Conservation (phyloP, 495 filamentous ascomycete genomes). For the Glonium stellatum region DNA sequence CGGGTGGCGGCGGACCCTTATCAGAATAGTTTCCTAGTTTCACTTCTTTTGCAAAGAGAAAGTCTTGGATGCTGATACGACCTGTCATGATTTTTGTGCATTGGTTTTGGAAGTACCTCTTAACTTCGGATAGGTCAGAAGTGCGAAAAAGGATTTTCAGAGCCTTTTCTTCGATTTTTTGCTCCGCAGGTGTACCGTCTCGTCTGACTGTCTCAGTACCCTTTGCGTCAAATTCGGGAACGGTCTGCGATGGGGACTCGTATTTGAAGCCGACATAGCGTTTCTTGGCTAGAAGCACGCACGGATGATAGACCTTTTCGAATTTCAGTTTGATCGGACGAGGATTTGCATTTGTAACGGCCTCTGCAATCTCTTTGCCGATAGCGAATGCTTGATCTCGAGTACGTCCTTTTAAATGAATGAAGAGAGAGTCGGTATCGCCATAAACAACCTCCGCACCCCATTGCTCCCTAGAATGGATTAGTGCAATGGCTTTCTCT, state of each 20-base stretch:
- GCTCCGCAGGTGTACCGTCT: slow-evolving; percentile 90
- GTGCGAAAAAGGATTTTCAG: slow-evolving; percentile 86
- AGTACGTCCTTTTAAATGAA: slow-evolving; percentile 80
- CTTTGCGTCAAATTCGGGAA: slow-evolving; percentile 94
- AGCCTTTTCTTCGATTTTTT: slow-evolving; percentile 95
- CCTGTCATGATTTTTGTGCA: slow-evolving; percentile 91
- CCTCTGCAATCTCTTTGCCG: slow-evolving; percentile 84
- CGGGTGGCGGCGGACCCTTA: slow-evolving; percentile 69
- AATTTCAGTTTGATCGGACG: slow-evolving; percentile 93
- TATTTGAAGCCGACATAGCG: slow-evolving; percentile 98
- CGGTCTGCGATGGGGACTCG: slow-evolving; percentile 65
- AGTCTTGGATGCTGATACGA: slow-evolving; percentile 84
- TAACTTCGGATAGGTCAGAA: slow-evolving; percentile 81
- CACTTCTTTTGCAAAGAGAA: slow-evolving; percentile 89
- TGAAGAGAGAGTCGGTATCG: slow-evolving; percentile 94
- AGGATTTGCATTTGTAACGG: slow-evolving; percentile 84
- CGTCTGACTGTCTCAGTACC: slow-evolving; percentile 94
- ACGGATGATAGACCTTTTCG: slow-evolving; percentile 96
- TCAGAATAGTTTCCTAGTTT: slow-evolving; percentile 85
- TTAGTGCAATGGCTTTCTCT: slow-evolving; percentile 86
- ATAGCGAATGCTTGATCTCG: slow-evolving; percentile 85
- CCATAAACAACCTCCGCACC: slow-evolving; percentile 95
- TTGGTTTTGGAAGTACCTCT: slow-evolving; percentile 82
- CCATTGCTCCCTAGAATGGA: slow-evolving; percentile 82
- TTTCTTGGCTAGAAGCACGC: slow-evolving; percentile 90